A percentile compares a stretch with the other conserved stretches of the same genome.
Evolutionary conservation across 208 protist species (phyloP).

Genomic region (Wallacemonas rigidus): DNA sequence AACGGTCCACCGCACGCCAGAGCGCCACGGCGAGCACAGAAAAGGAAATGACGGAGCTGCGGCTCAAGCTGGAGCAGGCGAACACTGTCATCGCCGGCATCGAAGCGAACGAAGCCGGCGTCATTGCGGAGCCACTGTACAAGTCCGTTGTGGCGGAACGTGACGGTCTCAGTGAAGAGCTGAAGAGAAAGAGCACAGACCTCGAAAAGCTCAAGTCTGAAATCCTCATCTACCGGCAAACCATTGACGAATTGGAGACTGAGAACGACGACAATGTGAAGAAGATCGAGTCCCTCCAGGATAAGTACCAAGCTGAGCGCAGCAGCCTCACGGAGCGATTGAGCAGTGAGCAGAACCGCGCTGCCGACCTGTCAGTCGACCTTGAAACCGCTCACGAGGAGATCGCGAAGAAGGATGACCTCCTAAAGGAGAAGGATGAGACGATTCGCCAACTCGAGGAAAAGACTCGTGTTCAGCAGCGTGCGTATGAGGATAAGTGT

Average conservation of each 20-base stretch:
- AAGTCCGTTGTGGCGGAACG: conserved; percentile 55
- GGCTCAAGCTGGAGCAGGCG: conserved; percentile 47
- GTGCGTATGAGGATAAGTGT: conserved; percentile 77
- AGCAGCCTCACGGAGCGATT: conserved; percentile 46
- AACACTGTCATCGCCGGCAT: conserved; percentile 34
- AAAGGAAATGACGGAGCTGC: conserved; percentile 50
- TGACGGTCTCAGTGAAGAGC: conserved; percentile 48
- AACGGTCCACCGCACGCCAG: conserved; percentile 40
- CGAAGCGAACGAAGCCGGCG: conserved; percentile 34
- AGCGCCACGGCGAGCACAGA: conserved; percentile 49
- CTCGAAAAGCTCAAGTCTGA: conserved; percentile 86
- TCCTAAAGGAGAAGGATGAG: conserved; percentile 25
- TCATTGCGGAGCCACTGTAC: conserved; percentile 75
- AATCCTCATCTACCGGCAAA: conserved; percentile 87
- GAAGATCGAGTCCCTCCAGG: conserved; percentile 78
- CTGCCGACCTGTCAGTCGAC: conserved; percentile 31
- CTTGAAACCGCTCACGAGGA: conserved; percentile 28
- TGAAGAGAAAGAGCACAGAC: conserved; percentile 47
- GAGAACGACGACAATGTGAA: conserved; percentile 86
- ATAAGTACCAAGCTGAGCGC: conserved; percentile 56
- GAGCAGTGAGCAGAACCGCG: conserved; percentile 47
- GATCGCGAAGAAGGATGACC: conserved; percentile 27
- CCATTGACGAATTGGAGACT: conserved; percentile 74
- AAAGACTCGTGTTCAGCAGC: conserved; percentile 48
- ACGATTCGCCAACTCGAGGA: conserved; percentile 51